Evolutionary conservation across 352 stramenopile genomes (phyloP).

Genomic region (Globisporangium camurandrum): DNA sequence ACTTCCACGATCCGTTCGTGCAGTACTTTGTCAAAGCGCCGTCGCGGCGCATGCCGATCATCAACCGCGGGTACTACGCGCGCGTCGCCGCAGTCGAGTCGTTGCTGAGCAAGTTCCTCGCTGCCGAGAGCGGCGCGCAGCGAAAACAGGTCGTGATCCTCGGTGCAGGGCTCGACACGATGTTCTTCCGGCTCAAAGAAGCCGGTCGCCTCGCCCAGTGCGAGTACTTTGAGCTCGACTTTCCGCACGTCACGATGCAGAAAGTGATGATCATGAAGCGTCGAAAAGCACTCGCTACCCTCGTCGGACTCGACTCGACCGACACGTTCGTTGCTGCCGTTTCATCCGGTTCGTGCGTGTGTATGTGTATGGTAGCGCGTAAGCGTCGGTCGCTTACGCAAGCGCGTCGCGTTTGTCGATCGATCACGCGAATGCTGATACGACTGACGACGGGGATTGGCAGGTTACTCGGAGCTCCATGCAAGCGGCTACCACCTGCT

Average conservation of each 20-base stretch:
- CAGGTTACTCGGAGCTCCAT: constrained; percentile 61
- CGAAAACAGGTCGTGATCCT: constrained; percentile 73
- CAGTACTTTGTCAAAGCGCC: constrained; percentile 76
- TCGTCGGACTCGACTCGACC: constrained; percentile 30
- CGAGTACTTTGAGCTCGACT: constrained; percentile 85
- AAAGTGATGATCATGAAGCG: constrained; percentile 75
- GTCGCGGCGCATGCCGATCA: constrained; percentile 83
- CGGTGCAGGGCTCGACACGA: constrained; percentile 74
- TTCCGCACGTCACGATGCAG: constrained; percentile 67
- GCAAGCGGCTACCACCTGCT: constrained; percentile 68
- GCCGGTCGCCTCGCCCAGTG: constrained; percentile 24
- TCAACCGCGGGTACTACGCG: constrained; percentile 87
- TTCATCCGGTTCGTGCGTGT: constrained; percentile 22
- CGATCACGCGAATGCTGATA: neutral
- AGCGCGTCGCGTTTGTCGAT: neutral
- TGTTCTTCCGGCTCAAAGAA: constrained; percentile 76
- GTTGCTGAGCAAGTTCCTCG: constrained; percentile 64
- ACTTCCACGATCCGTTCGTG: constrained; percentile 74
- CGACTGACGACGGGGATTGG: neutral
- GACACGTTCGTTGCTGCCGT: constrained; percentile 47
- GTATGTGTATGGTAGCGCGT: neutral
- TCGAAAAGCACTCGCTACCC: constrained; percentile 41
- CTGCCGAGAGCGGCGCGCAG: constrained; percentile 3
- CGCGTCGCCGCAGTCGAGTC: constrained; percentile 64
- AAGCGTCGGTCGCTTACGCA: neutral